Percentiles rank a stretch among this genome's conserved stretches.
Conservation (phyloP, 306 rosid species). For the Glycyrrhiza uralensis region DNA sequence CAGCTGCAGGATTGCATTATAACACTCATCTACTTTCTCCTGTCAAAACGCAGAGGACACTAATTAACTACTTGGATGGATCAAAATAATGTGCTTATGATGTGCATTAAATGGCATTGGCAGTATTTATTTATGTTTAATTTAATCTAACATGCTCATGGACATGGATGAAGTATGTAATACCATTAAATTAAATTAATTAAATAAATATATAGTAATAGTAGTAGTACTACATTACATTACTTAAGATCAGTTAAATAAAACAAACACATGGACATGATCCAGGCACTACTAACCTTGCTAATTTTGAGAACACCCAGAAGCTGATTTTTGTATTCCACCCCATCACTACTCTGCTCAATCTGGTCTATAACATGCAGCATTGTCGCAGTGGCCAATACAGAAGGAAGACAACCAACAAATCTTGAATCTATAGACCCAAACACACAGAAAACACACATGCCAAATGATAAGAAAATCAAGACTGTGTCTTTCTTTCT, state of each 20-base stretch:
- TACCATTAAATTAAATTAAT: neutral
- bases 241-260: too few relatives aligned
- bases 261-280: neutral
- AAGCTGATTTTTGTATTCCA: constrained; percentile 64
- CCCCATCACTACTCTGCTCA: constrained; percentile 54
- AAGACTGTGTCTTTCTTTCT: neutral
- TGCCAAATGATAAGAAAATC: constrained; percentile 4
- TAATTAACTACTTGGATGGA: neutral
- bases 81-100: constrained; percentile 26
- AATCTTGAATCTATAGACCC: constrained; percentile 68
- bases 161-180: neutral
- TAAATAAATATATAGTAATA: too few relatives aligned
- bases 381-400: constrained; percentile 91
- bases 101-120: neutral
- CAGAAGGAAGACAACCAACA: constrained; percentile 81
- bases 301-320: constrained; percentile 60
- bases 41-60: constrained; percentile 26
- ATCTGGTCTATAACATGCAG: constrained; percentile 66
- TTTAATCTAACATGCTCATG: constrained; percentile 2
- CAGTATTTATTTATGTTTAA: neutral
- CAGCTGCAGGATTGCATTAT: constrained; percentile 41
- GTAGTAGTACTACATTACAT: too few relatives aligned
- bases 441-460: constrained; percentile 11
- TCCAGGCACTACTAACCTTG: too few relatives aligned
- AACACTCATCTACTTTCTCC: constrained; percentile 82